Conservation (phyloP, 2,329 filamentous ascomycete genomes). For the Colletotrichum tropicale region DNA sequence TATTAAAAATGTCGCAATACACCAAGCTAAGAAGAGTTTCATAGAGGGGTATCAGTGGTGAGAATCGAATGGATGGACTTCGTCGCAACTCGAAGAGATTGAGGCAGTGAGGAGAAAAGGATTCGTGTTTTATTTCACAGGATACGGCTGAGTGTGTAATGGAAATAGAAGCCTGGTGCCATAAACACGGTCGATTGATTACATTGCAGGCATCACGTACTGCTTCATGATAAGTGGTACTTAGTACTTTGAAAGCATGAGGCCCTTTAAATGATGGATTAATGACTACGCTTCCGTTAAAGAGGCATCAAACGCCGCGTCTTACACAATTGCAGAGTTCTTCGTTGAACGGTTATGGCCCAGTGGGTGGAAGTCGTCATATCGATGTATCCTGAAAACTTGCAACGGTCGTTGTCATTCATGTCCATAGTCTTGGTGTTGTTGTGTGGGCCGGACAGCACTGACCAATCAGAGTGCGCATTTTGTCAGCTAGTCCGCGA, state of each 20-base stretch:
- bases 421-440: background rate
- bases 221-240: background rate
- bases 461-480: slow-evolving; percentile 12
- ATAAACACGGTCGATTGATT: background rate
- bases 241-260: background rate
- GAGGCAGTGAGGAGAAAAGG: background rate
- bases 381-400: background rate
- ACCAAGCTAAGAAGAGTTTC: background rate
- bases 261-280: background rate
- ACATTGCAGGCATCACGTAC: background rate
- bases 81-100: background rate
- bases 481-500: slow-evolving; percentile 17
- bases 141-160: background rate
- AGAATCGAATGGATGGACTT: background rate
- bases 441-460: background rate
- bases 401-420: background rate
- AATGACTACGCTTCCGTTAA: background rate
- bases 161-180: background rate
- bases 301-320: background rate
- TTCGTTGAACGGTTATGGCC: background rate
- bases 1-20: too few species aligned
- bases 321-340: background rate
- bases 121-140: rapidly evolving
- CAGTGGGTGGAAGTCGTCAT: background rate
- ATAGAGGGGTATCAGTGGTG: background rate